Percentiles rank a stretch among this genome's conserved stretches.
Conservation (phyloP, 768 basidiomycete species). For the Tricholoma sp. region DNA sequence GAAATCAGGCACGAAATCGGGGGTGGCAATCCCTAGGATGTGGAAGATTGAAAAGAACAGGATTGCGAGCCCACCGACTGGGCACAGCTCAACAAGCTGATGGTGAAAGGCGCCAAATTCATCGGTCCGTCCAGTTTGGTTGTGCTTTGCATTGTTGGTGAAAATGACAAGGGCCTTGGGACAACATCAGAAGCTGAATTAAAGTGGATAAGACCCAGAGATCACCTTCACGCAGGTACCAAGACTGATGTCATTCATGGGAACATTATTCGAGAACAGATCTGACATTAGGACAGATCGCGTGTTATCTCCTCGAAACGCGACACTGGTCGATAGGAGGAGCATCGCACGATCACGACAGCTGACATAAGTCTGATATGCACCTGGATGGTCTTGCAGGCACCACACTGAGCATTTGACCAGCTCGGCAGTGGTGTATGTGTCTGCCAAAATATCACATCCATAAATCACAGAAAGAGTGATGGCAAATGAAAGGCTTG, state of each 20-base stretch:
- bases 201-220: not conserved
- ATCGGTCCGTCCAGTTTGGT: constrained; percentile 9
- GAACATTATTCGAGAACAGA: not conserved
- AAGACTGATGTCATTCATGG: constrained; percentile 11
- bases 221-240: constrained; percentile 13
- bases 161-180: not conserved
- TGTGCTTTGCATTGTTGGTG: not conserved
- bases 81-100: constrained; percentile 19
- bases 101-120: constrained; percentile 24
- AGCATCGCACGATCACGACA: constrained; percentile 27
- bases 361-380: constrained; percentile 6
- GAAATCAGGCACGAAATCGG: constrained; percentile 13
- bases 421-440: constrained; percentile 14
- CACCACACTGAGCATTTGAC: not conserved
- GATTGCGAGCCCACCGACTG: constrained; percentile 4
- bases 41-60: constrained; percentile 19
- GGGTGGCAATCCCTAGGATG: constrained; percentile 6
- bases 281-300: not conserved
- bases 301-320: not conserved
- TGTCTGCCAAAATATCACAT: not conserved
- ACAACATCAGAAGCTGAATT: not conserved
- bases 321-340: constrained; percentile 18
- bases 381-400: not conserved
- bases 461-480: no score
- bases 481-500: no score